Conservation (phyloP, 2,329 filamentous ascomycete species). For the Camillea tinctor region DNA sequence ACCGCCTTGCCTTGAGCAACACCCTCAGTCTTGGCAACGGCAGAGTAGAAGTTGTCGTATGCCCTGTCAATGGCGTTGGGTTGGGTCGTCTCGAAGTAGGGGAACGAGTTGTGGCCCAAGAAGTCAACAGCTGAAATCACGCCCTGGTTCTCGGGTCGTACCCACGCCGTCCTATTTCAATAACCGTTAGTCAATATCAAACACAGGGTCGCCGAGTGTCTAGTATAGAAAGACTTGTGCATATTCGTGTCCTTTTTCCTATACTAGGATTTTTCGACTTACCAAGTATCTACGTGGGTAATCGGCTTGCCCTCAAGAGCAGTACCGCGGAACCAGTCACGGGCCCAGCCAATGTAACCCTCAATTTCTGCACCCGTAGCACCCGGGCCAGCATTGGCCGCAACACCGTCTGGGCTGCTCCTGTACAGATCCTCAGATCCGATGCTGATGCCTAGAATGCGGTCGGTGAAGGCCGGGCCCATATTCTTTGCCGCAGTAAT, state of each 20-base stretch:
- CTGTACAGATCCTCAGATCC: constrained; percentile 33
- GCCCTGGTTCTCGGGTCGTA: constrained; percentile 27
- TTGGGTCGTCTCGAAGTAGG: constrained; percentile 30
- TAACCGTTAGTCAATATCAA: not conserved
- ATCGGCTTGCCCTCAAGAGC: constrained; percentile 27
- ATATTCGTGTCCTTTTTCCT: too few relatives aligned
- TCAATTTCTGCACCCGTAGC: constrained; percentile 26
- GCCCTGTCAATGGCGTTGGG: constrained; percentile 28
- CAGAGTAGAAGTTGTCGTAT: constrained; percentile 27
- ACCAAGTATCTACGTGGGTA: constrained; percentile 33
- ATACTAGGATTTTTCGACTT: constrained; percentile 3
- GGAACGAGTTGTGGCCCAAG: constrained; percentile 31
- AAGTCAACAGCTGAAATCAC: constrained; percentile 25
- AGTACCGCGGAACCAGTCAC: constrained; percentile 28
- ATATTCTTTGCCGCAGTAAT: constrained; percentile 18
- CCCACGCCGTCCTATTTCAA: constrained; percentile 27
- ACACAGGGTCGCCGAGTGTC: not conserved
- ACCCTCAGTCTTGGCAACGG: constrained; percentile 24
- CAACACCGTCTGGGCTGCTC: constrained; percentile 24
- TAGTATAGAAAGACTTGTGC: not conserved
- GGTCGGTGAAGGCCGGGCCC: constrained; percentile 26
- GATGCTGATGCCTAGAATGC: constrained; percentile 29
- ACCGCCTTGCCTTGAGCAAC: constrained; percentile 30
- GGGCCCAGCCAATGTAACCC: constrained; percentile 29
- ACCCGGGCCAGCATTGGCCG: constrained; percentile 26